Percentiles rank a stretch among this genome's conserved stretches.
Evolutionary conservation across 306 rosid species (phyloP).

Genomic region (Herpetospermum pedunculosum): DNA sequence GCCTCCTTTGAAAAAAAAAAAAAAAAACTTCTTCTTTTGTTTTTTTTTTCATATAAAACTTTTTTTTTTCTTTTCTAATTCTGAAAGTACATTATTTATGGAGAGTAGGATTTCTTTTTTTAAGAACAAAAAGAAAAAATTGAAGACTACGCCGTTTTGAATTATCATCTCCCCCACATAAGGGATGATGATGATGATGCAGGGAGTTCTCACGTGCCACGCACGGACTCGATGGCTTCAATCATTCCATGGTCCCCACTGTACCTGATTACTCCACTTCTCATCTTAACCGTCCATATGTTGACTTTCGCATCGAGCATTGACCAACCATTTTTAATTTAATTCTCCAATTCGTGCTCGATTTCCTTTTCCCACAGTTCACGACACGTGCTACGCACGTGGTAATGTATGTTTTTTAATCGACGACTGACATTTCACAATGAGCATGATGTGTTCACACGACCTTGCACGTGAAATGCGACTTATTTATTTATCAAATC

Average conservation of each 20-base stretch:
- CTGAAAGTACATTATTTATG: too few relatives aligned
- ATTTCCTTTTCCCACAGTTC: neutral
- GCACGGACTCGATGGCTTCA: constrained; percentile 1
- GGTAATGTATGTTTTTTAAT: neutral
- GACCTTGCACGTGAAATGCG: neutral
- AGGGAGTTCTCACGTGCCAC: neutral
- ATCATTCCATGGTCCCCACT: constrained; percentile 3
- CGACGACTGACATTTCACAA: neutral
- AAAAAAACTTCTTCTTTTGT: too few relatives aligned
- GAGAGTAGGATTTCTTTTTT: too few relatives aligned
- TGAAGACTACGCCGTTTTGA: too few relatives aligned
- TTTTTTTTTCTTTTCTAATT: too few relatives aligned
- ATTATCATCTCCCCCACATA: neutral
- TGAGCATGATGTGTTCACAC: neutral
- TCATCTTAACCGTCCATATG: neutral
- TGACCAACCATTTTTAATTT: neutral
- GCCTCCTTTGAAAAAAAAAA: too few relatives aligned
- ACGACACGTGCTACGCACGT: neutral
- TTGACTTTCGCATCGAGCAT: neutral
- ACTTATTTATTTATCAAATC: neutral
- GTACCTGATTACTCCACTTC: neutral
- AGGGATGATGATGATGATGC: neutral
- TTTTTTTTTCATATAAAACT: too few relatives aligned
- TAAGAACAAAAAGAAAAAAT: too few relatives aligned
- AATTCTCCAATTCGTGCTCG: neutral